These are phyloP conservation scores for Cystofilobasidium ferigula DNA, from an alignment of 768 basidiomycete species.

Conservation along the genomic window DNA sequence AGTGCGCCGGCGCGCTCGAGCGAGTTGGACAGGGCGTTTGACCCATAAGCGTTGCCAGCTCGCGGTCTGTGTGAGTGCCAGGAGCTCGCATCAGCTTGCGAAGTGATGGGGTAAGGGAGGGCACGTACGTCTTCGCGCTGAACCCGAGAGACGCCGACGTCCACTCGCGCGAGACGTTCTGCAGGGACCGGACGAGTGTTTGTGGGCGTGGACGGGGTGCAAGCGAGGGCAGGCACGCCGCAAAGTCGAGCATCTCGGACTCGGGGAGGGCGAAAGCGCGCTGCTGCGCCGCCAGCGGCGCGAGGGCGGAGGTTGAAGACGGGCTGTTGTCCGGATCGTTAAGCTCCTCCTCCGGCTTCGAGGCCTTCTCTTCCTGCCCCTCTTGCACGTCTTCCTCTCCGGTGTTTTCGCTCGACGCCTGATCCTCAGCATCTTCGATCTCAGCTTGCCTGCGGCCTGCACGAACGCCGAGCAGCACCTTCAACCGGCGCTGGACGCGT, in stretches of 20 bases:
- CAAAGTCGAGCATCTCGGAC: neutral
- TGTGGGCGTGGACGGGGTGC: neutral
- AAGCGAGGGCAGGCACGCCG: neutral
- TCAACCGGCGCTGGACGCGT: neutral
- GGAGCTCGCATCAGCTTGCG: too few relatives aligned
- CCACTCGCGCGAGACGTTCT: neutral
- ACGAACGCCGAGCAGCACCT: neutral
- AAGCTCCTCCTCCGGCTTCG: neutral
- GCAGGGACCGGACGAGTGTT: neutral
- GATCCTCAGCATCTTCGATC: too few relatives aligned
- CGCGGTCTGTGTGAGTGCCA: neutral
- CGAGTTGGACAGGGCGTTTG: neutral
- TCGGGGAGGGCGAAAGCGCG: neutral
- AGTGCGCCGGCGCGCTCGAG: constrained; percentile 10
- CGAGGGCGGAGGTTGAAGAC: neutral
- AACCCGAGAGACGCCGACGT: neutral
- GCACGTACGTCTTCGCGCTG: constrained; percentile 4
- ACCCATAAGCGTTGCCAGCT: neutral
- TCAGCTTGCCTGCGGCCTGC: neutral
- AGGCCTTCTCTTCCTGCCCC: too few relatives aligned
- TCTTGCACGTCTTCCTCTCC: too few relatives aligned
- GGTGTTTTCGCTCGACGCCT: too few relatives aligned
- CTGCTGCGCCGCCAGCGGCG: too few relatives aligned
- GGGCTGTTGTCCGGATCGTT: neutral
- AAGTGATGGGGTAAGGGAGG: too few relatives aligned